Base-by-base conservation (phyloP, 2,329 filamentous ascomycete genomes). In the Colletotrichum shisoi region DNA sequence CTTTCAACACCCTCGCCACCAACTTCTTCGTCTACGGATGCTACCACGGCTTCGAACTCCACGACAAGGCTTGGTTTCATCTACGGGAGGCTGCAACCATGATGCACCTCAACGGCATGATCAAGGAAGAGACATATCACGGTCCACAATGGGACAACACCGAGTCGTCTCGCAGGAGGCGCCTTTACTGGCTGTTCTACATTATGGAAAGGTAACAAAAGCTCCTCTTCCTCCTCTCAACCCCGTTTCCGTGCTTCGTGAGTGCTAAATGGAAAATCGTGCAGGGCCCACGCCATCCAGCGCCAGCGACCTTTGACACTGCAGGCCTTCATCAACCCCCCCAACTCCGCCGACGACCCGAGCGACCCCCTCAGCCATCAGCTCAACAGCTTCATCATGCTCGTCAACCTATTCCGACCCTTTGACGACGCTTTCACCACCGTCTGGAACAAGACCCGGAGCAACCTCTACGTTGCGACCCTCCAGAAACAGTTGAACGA, bases 11-110 rank as follows among this genome's bases (percentile, higher is more conserved):
- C 51, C 76, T 92, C 13, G 87, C 89, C 66, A 92, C 90, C n/a
- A 93, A 89, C 61, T 93, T 91, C 77, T 93, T 94, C 75, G 76
- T 94, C 31, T 93, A 92, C 72, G 89, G 86, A 44, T 89, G 89
- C 65, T 87, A 90, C 75, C 89, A 90, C 68, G 89, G 87, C 44
- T 79, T 92, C 53, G 90, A 93, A 69, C 83, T 89, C 75, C 90
- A 93, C 75, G 88, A 91, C 69, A 88, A 89, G 75, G 91, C 91
- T 1, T 94, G 91, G 91, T 93, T 89, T 74, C 88, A 92, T 74
- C 80, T 94, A 11, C 87, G 91, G 31, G 91, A 95, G 77, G 90
- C 90, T 6, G 89, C 88, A 1, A 93, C 91, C 6, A 82, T 94
- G 76, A 83, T 85, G 34, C 83, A 87, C 71, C 84, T 89, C 72